Evolutionary conservation across 2,329 filamentous ascomycete species (phyloP), one percentile per base, ranked within the genome.

Genomic region (Aspergillus aculeatus): DNA sequence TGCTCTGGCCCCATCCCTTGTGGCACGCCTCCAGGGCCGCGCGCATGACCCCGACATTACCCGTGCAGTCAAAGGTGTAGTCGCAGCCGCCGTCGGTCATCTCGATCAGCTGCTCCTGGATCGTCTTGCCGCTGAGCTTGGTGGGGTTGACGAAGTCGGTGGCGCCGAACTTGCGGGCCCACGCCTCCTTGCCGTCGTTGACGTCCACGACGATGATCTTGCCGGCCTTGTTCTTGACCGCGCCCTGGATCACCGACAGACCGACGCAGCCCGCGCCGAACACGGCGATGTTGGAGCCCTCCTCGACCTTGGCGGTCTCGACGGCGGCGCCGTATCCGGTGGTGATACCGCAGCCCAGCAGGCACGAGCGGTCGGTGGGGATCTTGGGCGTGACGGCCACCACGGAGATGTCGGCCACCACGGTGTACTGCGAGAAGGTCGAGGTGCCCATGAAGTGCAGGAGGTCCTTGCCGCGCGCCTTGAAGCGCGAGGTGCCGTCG

Each of bases 371-470:
- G 84, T 99, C 95, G 87, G 97, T 96, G 63, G 92, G 90, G 14
- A 95, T 95, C 71, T 96, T 88, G 62, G 86, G 85, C 70, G 93
- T 93, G 68, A 99, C 92, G 64, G 93, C 90, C 29, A 99, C 95
- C 59, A 97, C 95, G 52, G 93, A 97, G 80, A 99, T 98, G 78
- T 99, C 95, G 76, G 95, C 94, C 41, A 99, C 92, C 66, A 99
- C 95, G 59, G 95, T 98, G 83, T 96, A 99, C 81, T 99, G 95
- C 32, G 92, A 96, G 84, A 99, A 99, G 69, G 95, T 99, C 41
- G 93, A 97, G 58, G 92, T 96, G 72, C 95, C 95, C 95, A 99
- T 99, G 83, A 98, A 99, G 83, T 98, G 95, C 60, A 98, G 87
- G 63, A 99, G 85, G 71, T 96, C 90, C 82, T 97, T 89, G 78